Conservation (phyloP, 2,329 filamentous ascomycete species). For the Colletotrichum lini region DNA sequence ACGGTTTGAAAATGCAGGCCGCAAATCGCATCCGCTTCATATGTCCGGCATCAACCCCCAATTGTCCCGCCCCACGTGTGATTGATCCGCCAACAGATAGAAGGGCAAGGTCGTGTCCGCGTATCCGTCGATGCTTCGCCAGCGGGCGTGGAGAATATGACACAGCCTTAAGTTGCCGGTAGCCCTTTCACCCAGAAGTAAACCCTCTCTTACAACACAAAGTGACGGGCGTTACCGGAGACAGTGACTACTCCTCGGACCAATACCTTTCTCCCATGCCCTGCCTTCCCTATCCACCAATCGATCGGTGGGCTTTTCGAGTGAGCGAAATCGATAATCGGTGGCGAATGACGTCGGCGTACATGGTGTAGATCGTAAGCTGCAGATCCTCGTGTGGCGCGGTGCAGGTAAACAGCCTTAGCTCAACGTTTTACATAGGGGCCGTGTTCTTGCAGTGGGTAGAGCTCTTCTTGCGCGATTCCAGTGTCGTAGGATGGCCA, state of each 20-base stretch:
- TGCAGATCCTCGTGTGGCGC: conserved; percentile 22
- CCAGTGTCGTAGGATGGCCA: too few relatives aligned
- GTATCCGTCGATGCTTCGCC: neutral
- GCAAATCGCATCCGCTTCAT: neutral
- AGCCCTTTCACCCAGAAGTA: too few relatives aligned
- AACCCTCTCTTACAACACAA: too few relatives aligned
- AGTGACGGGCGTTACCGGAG: neutral
- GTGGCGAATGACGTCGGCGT: conserved; percentile 40
- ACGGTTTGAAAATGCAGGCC: neutral
- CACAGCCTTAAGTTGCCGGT: too few relatives aligned
- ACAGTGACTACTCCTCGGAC: neutral
- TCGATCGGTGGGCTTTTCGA: neutral
- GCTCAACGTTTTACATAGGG: neutral
- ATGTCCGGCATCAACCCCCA: neutral
- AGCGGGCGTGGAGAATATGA: too few relatives aligned
- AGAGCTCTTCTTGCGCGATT: too few relatives aligned
- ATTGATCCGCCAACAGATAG: neutral
- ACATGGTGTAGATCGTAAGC: conserved; percentile 7
- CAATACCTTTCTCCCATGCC: neutral
- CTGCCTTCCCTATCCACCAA: neutral
- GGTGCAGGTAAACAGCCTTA: neutral
- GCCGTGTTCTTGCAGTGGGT: neutral
- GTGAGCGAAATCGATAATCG: conserved; percentile 9
- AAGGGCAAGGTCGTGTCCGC: neutral
- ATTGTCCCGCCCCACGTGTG: neutral